Evolutionary conservation across 495 filamentous ascomycete genomes (phyloP).

Genomic region (Penicillium odoratum): DNA sequence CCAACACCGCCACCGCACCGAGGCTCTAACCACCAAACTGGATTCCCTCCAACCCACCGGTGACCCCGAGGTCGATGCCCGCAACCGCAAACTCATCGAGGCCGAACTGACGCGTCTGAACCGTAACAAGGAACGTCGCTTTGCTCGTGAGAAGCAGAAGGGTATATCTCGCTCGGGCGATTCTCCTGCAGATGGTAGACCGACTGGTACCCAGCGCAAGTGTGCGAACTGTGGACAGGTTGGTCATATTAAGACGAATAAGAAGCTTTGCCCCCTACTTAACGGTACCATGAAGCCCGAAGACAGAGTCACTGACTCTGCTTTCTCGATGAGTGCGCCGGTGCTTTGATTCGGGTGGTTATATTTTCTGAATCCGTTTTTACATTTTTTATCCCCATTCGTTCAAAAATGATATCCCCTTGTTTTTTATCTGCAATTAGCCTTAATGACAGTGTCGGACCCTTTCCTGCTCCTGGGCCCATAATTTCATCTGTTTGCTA

Average conservation of each 20-base stretch:
- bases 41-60: slow-evolving; percentile 69
- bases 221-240: slow-evolving; percentile 96
- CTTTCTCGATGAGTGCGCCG: slow-evolving; percentile 53
- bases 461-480: neutral
- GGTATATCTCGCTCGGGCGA: slow-evolving; percentile 50
- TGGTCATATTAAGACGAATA: slow-evolving; percentile 99
- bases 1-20: slow-evolving; percentile 51
- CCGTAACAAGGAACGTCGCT: slow-evolving; percentile 86
- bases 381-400: neutral
- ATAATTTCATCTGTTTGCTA: neutral
- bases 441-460: neutral
- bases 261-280: slow-evolving; percentile 92
- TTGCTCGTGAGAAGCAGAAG: slow-evolving; percentile 89
- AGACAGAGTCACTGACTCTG: slow-evolving; percentile 55
- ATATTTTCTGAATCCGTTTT: neutral
- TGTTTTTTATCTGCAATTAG: neutral
- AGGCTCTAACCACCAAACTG: slow-evolving; percentile 68
- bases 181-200: slow-evolving; percentile 45
- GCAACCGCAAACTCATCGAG: slow-evolving; percentile 62
- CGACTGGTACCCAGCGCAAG: slow-evolving; percentile 78
- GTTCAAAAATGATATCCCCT: slow-evolving; percentile 18
- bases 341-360: slow-evolving; percentile 26
- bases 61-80: slow-evolving; percentile 67
- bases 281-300: slow-evolving; percentile 81
- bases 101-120: slow-evolving; percentile 78